Evolutionary conservation across 2,329 filamentous ascomycete species (phyloP), one percentile per base, ranked within the genome.

Genomic region (Diaporthe velutina): DNA sequence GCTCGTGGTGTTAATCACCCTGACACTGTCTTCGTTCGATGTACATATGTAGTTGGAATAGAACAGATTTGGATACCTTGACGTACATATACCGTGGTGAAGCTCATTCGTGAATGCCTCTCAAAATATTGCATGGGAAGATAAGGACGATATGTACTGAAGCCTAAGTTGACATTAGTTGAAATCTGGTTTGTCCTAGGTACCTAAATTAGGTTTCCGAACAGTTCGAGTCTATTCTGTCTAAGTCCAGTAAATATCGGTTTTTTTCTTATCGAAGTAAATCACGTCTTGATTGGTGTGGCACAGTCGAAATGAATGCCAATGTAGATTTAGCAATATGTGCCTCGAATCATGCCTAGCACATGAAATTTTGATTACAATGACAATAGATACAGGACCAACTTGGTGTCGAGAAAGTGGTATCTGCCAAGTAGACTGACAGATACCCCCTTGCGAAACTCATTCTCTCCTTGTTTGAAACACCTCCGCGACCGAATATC

Each of bases 381-480:
- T 28, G 9, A 28, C 5, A 40, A 54, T 68, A 68, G 33, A 38
- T 54, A 68, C 33, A 68, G n/a, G n/a, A 22, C 25, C 19, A 52
- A 40, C n/a, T 68, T 68, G 64, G 64, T 54, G 54, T 68, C 64
- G 48, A 40, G n/a, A 52, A 40, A 2, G 33, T 54, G 33, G n/a
- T 30, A n/a, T 22, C 19, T 38, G 22, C 38, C 48, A 54, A 38
- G 9, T 3, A 1, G 33, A 12, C 8, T 40, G 64, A 54, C 45
- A 68, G 40, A 52, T 68, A 17, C n/a, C 48, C n/a, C 15, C 22
- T 54, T 54, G 5, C 8, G 1, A 15, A 68, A 19, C n/a, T 35
- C 28, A 35, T 45, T 25, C 28, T n/a, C 1, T 22, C n/a, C 6
- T n/a, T n/a, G 48, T 38, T 33, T 35, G 9, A 58, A 17, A 10